These are phyloP conservation scores for Tetraselmis chui DNA, from an alignment of 139 green algal genomes.

Conservation along the genomic window DNA sequence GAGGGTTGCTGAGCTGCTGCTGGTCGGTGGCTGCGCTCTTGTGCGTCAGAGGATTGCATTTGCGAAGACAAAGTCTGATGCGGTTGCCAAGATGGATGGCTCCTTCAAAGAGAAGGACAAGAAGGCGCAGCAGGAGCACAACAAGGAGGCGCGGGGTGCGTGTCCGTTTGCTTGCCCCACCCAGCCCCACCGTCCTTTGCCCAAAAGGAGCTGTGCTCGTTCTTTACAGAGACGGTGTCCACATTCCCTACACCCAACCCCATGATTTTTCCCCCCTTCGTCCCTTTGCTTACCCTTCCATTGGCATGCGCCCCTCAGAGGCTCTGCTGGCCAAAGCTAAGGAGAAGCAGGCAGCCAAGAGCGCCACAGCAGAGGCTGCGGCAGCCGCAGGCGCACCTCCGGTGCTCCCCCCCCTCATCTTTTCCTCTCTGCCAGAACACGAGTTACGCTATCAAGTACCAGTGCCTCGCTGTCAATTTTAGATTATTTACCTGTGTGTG, in stretches of 20 bases:
- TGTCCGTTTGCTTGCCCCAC: too few species aligned
- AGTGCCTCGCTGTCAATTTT: too few species aligned
- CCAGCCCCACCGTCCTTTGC: too few species aligned
- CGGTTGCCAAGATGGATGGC: conserved; percentile 76
- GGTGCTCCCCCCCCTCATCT: background rate
- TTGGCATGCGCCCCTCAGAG: background rate
- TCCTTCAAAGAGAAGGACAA: conserved; percentile 60
- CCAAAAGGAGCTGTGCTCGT: too few species aligned
- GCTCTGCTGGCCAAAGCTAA: conserved; percentile 1
- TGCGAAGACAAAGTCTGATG: conserved; percentile 87
- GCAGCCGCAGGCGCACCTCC: background rate
- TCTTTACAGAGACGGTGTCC: too few species aligned
- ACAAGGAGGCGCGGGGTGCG: background rate
- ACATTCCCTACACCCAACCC: too few species aligned
- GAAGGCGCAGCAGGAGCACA: conserved; percentile 39
- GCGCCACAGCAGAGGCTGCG: conserved; percentile 1
- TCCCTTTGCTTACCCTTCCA: background rate
- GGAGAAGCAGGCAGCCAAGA: conserved; percentile 10
- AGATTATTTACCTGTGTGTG: too few species aligned
- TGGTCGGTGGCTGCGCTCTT: too few species aligned
- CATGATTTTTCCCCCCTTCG: background rate
- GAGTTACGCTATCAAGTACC: too few species aligned
- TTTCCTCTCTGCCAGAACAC: background rate
- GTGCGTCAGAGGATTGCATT: conserved; percentile 78
- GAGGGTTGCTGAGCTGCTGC: too few species aligned